Evolutionary conservation across 2,329 filamentous ascomycete genomes (phyloP).

Genomic region (Nemania sp.): DNA sequence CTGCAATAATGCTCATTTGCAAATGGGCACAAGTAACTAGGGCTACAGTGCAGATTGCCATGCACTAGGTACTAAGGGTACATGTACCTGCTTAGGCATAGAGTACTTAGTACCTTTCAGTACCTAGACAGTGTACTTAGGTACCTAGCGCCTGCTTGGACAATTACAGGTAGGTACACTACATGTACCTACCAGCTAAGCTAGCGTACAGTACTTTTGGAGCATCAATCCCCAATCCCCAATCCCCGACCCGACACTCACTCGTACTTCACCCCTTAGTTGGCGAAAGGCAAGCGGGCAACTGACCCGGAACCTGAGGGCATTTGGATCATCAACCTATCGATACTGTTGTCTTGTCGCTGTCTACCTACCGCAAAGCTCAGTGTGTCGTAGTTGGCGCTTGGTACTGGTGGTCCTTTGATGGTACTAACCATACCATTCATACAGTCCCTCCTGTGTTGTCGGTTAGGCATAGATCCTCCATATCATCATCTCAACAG

Average conservation of each 20-base stretch:
- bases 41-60: too few relatives aligned
- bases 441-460: neutral
- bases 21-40: too few relatives aligned
- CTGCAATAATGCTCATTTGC: too few relatives aligned
- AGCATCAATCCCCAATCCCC: neutral
- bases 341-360: neutral
- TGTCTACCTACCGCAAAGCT: neutral
- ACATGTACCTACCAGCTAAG: neutral
- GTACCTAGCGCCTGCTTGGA: too few relatives aligned
- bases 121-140: neutral
- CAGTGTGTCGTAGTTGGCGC: neutral
- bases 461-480: too few relatives aligned
- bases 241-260: neutral
- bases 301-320: neutral
- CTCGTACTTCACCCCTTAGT: neutral
- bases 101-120: neutral
- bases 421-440: neutral
- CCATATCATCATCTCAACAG: neutral
- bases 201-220: neutral
- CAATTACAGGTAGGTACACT: too few relatives aligned
- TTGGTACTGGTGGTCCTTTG: neutral
- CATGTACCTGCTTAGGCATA: too few relatives aligned
- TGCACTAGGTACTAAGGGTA: too few relatives aligned
- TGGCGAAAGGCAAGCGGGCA: neutral
- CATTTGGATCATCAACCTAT: neutral